Base-by-base conservation (phyloP, 495 filamentous ascomycete species). In the Sabuloglossum arenarium region DNA sequence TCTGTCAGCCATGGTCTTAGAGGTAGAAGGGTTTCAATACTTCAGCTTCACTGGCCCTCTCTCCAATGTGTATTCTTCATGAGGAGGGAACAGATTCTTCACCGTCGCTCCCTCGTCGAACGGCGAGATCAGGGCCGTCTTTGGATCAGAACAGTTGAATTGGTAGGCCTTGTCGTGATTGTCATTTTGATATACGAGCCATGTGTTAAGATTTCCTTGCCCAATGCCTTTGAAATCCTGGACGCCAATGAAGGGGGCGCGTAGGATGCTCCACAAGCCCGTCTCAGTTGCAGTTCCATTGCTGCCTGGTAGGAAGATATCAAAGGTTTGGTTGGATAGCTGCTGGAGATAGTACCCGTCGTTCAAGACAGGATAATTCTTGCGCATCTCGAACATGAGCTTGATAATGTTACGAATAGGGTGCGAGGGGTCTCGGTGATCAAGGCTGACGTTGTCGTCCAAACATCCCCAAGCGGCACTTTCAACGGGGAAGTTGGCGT, bases 401-500 rank as follows among this genome's bases (percentile, higher is more conserved):
- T 81, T 82, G 61, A 85, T 71, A 51, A 82, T 77, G 60, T 81
- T 84, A 50, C 80, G 72, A 28, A 85, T 59, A 1, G 78, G 79
- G 56, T 82, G 78, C 12, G 82, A 75, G 0, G 82, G 80, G 64
- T 86, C 79, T 10, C 82, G 74, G 61, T 86, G 82, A 61, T 86
- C 82, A 46, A 77, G 77, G n/a, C 71, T 75, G 45, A 78, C 73
- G 1, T 59, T 55, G 5, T 73, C 67, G 59, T 86, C 82, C 11
- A 78, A 45, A 59, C 82, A 86, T 6, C 80, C 82, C 30, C 70
- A 46, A 0, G 68, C 62, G 0, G 76, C 77, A 25, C 70, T 68
- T 6, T 74, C 71, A 25, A 85, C 67, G 0, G 80, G 80, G 70
- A 77, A 80, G 19, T 80, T 62, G 53, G 67, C 69, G 62, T 82